These are phyloP conservation scores for Aspergillus kassunensis DNA, from an alignment of 495 filamentous ascomycete genomes.

Conservation along the genomic window DNA sequence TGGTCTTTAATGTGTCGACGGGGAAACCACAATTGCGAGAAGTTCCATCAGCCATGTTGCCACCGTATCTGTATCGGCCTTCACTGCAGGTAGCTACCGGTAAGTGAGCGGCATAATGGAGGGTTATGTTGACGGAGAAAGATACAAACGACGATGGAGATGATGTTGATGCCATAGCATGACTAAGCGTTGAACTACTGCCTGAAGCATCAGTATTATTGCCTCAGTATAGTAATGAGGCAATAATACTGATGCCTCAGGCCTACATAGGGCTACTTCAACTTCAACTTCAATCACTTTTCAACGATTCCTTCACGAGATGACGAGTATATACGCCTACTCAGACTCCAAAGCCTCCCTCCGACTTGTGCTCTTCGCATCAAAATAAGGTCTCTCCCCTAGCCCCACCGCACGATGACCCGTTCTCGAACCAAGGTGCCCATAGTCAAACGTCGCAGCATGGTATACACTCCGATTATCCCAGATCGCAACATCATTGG, in stretches of 20 bases:
- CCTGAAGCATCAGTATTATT: no score
- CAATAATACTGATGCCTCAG: no score
- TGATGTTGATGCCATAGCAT: no score
- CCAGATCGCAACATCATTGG: constrained; percentile 68
- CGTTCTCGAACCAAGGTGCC: constrained; percentile 50
- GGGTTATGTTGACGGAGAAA: no score
- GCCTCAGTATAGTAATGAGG: no score
- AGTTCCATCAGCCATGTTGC: background rate
- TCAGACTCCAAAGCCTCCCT: constrained; percentile 5
- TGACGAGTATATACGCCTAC: background rate
- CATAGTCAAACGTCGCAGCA: constrained; percentile 63
- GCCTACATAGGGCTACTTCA: no score
- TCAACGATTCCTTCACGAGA: no score
- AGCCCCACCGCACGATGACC: constrained; percentile 59
- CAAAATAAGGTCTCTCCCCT: constrained; percentile 65
- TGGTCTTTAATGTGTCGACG: background rate
- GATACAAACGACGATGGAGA: no score
- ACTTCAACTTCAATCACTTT: background rate
- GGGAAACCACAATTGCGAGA: background rate
- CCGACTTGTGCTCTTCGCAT: constrained; percentile 23
- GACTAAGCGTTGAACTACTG: no score
- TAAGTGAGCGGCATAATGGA: no score
- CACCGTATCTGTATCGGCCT: background rate
- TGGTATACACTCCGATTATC: constrained; percentile 69
- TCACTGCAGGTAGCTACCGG: background rate